Percentiles rank a stretch among this genome's conserved stretches.
Conservation (phyloP, 2,329 filamentous ascomycete species). For the Leptoxyphium fumago region DNA sequence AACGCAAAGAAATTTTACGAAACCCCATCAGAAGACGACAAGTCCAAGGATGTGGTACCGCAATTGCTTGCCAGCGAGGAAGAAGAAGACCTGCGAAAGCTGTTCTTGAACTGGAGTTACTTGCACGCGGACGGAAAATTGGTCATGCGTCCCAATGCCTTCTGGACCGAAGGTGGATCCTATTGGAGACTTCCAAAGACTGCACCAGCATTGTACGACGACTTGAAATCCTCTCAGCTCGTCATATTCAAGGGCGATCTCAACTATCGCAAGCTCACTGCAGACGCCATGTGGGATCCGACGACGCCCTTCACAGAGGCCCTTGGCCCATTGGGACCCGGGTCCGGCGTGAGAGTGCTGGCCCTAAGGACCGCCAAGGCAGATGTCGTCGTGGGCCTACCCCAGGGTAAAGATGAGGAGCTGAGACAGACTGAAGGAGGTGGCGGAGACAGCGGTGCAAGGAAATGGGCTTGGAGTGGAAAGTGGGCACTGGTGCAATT, state of each 20-base stretch:
- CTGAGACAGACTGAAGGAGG: slow-evolving; percentile 53
- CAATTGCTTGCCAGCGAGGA: slow-evolving; percentile 53
- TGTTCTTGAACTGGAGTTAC: slow-evolving; percentile 69
- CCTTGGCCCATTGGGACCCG: slow-evolving; percentile 69
- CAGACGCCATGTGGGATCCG: slow-evolving; percentile 71
- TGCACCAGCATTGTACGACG: slow-evolving; percentile 53
- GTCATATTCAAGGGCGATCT: slow-evolving; percentile 96
- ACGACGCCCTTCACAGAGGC: slow-evolving; percentile 75
- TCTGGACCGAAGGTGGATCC: slow-evolving; percentile 80
- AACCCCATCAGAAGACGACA: slow-evolving; percentile 52
- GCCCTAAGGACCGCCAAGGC: slow-evolving; percentile 92
- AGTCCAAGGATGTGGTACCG: slow-evolving; percentile 39
- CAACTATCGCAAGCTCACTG: slow-evolving; percentile 87
- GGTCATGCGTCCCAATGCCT: slow-evolving; percentile 66
- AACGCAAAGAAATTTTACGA: slow-evolving; percentile 68
- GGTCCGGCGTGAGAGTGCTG: slow-evolving; percentile 69
- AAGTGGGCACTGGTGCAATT: slow-evolving; percentile 95
- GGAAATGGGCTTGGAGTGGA: slow-evolving; percentile 89
- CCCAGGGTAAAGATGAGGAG: slow-evolving; percentile 67
- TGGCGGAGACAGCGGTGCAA: slow-evolving; percentile 51
- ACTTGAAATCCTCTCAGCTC: slow-evolving; percentile 69
- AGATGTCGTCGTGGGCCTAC: slow-evolving; percentile 84
- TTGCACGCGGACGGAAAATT: slow-evolving; percentile 76
- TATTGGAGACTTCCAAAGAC: slow-evolving; percentile 73
- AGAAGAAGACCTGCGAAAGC: slow-evolving; percentile 49